phyloP scores from a whole-genome alignment of 352 stramenopile genomes.

The Pythium utonaiense region DNA sequence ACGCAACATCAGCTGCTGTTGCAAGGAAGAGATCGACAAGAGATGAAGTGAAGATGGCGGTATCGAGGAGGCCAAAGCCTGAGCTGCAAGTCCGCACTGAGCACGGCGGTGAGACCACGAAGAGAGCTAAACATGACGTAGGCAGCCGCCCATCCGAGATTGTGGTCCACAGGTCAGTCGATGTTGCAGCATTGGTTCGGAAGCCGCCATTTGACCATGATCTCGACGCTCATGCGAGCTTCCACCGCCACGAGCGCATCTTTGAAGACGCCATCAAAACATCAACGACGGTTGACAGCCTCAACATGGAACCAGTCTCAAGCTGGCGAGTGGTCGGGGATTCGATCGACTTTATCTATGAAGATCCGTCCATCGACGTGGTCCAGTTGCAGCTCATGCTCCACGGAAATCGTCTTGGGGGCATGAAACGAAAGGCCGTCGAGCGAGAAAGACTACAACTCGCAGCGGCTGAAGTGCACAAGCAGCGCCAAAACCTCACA shows the following conservation, averaged over 20 bases:
- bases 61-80: neutral
- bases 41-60: neutral
- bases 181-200: neutral
- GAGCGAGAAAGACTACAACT: constrained; percentile 40
- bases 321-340: constrained; percentile 40
- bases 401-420: constrained; percentile 20
- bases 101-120: neutral
- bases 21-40: neutral
- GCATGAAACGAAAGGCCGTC: constrained; percentile 38
- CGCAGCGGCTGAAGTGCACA: constrained; percentile 40
- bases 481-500: constrained; percentile 28
- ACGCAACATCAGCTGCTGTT: neutral
- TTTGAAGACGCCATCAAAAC: neutral
- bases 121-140: neutral
- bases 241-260: constrained; percentile 10
- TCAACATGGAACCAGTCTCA: neutral
- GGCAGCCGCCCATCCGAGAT: neutral
- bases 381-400: constrained; percentile 40
- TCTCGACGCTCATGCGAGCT: neutral
- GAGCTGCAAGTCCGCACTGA: neutral
- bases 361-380: constrained; percentile 47
- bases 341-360: constrained; percentile 58
- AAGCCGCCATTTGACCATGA: neutral
- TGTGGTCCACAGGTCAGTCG: neutral
- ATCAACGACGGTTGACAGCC: neutral